Percentiles rank a stretch among this genome's conserved stretches.
Evolutionary conservation across 2,329 filamentous ascomycete species (phyloP).

Genomic region (Helminthosporium solani): DNA sequence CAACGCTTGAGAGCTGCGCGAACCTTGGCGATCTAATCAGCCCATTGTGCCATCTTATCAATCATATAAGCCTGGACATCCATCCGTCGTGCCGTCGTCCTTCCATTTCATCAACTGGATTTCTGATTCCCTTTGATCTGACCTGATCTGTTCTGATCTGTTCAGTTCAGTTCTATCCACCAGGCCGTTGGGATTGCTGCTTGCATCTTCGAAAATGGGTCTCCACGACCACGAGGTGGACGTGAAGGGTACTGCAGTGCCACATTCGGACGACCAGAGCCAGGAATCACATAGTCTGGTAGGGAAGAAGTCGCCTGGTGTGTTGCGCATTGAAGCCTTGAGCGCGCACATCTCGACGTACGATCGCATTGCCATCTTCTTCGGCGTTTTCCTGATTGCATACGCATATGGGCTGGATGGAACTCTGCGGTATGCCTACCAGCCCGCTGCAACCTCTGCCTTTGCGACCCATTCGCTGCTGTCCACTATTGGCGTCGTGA

Average conservation of each 20-base stretch:
- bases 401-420: constrained; percentile 64
- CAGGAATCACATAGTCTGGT: constrained; percentile 17
- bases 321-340: constrained; percentile 61
- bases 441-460: constrained; percentile 56
- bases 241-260: constrained; percentile 2
- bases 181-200: no score
- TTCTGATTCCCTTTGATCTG: no score
- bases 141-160: not conserved
- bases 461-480: constrained; percentile 58
- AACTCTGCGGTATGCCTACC: constrained; percentile 12
- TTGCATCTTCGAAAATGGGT: not conserved
- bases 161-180: no score
- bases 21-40: constrained; percentile 8
- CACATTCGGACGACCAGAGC: not conserved
- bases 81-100: not conserved
- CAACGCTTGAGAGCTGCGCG: not conserved
- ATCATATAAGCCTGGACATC: constrained; percentile 3
- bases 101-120: not conserved
- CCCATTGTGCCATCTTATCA: constrained; percentile 5
- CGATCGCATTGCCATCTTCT: constrained; percentile 60
- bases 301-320: constrained; percentile 51
- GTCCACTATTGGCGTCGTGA: constrained; percentile 60
- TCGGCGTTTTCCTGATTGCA: constrained; percentile 62
- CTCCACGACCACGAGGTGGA: constrained; percentile 14
- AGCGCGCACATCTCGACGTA: constrained; percentile 52